Evolutionary conservation across 2,329 filamentous ascomycete genomes (phyloP).

Genomic region (Allantophomopsis lycopodina): DNA sequence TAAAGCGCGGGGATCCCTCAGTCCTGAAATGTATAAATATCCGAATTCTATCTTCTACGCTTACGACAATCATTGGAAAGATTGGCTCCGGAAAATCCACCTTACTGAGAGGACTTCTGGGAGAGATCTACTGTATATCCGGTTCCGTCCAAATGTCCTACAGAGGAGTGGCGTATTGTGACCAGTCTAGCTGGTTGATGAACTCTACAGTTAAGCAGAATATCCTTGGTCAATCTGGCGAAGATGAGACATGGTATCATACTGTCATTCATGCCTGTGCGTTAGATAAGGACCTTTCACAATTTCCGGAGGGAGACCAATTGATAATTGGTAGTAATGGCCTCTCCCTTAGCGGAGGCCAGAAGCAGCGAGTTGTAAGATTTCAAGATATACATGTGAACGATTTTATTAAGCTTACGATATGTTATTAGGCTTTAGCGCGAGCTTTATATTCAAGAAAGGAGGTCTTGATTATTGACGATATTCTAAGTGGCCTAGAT

Average conservation of each 20-base stretch:
- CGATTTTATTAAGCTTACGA: not conserved
- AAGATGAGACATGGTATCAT: conserved; percentile 13
- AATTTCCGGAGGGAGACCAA: conserved; percentile 11
- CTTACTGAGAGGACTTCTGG: conserved; percentile 10
- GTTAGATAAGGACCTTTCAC: conserved; percentile 6
- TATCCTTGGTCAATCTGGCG: conserved; percentile 18
- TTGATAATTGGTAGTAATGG: conserved; percentile 14
- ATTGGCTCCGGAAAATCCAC: conserved; percentile 14
- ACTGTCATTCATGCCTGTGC: conserved; percentile 7
- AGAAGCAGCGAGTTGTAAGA: conserved; percentile 8
- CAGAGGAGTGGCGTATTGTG: conserved; percentile 21
- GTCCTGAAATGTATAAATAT: conserved; percentile 69
- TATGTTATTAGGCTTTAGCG: conserved; percentile 7
- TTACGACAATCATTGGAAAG: conserved; percentile 81
- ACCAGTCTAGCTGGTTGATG: conserved; percentile 27
- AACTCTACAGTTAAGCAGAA: conserved; percentile 25
- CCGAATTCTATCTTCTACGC: conserved; percentile 64
- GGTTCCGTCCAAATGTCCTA: conserved; percentile 1
- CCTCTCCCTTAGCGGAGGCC: conserved; percentile 16
- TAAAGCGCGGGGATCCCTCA: conserved; percentile 32
- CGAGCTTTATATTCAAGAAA: conserved; percentile 11
- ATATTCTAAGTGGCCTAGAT: conserved; percentile 11
- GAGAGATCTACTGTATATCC: conserved; percentile 2
- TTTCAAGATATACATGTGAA: too few relatives aligned
- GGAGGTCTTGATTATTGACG: conserved; percentile 8